These are phyloP conservation scores for Penicillium ochrochloron DNA, from an alignment of 495 filamentous ascomycete genomes.

Conservation along the genomic window DNA sequence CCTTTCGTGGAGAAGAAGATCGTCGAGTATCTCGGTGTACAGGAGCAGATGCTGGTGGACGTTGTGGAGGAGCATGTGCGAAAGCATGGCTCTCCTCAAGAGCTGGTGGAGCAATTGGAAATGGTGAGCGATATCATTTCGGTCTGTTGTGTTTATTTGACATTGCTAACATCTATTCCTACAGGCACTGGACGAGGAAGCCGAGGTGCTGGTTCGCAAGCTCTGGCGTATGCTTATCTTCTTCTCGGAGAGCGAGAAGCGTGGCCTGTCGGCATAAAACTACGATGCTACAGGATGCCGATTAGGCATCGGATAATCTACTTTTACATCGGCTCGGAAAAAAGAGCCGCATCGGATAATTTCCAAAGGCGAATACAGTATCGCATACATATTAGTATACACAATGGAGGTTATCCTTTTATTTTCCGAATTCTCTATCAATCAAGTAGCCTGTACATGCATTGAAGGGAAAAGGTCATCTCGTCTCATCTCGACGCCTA, in stretches of 20 bases:
- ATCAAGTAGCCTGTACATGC: background rate
- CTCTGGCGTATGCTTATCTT: constrained; percentile 99
- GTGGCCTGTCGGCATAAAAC: constrained; percentile 71
- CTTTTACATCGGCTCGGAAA: background rate
- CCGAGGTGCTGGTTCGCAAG: constrained; percentile 92
- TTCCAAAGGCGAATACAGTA: background rate
- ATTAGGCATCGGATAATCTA: constrained; percentile 3
- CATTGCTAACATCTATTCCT: constrained; percentile 38
- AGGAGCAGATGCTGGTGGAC: constrained; percentile 94
- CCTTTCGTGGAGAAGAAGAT: constrained; percentile 99
- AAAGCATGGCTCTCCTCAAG: constrained; percentile 74
- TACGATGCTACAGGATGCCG: background rate
- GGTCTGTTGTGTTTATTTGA: constrained; percentile 10
- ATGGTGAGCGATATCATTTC: constrained; percentile 62
- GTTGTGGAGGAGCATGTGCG: constrained; percentile 87
- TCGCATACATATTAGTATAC: constrained; percentile 2
- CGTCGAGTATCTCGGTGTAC: constrained; percentile 92
- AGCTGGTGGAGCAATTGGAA: constrained; percentile 81
- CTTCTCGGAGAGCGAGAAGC: constrained; percentile 94
- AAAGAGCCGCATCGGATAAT: constrained; percentile 6
- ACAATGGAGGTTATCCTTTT: background rate
- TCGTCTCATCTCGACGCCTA: background rate
- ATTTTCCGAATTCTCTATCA: background rate
- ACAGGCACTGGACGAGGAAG: constrained; percentile 91
- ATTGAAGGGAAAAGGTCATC: background rate